Evolutionary conservation across 345 rosid genomes (phyloP).

Genomic region (Mangifera indica): DNA sequence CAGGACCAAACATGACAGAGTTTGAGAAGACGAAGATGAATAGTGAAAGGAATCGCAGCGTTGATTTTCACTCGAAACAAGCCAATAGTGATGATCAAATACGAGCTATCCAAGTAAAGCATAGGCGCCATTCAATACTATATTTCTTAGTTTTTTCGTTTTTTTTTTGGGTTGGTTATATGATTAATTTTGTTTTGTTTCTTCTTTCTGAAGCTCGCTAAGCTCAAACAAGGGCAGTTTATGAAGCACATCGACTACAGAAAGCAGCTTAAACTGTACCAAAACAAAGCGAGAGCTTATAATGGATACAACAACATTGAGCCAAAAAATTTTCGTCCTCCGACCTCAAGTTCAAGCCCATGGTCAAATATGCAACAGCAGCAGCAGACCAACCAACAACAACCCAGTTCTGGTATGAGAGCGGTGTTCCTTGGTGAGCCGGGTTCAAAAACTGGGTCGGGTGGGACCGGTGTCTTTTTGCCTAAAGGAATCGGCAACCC

Average conservation of each 20-base stretch:
- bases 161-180: not conserved
- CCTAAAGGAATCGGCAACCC: constrained; percentile 48
- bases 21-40: constrained; percentile 36
- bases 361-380: constrained; percentile 37
- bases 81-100: constrained; percentile 59
- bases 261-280: constrained; percentile 14
- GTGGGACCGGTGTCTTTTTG: constrained; percentile 92
- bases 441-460: constrained; percentile 46
- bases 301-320: constrained; percentile 16
- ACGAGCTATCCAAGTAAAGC: constrained; percentile 49
- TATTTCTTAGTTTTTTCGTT: not conserved
- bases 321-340: constrained; percentile 10
- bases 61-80: constrained; percentile 45
- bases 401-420: constrained; percentile 44
- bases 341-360: constrained; percentile 1
- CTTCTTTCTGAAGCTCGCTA: constrained; percentile 29
- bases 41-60: constrained; percentile 15
- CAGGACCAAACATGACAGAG: constrained; percentile 25
- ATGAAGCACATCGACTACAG: constrained; percentile 29
- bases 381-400: constrained; percentile 24
- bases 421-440: constrained; percentile 62
- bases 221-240: constrained; percentile 42
- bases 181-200: not conserved
- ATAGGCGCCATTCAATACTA: not conserved
- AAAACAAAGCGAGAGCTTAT: constrained; percentile 25